These are phyloP conservation scores for Ochetophila trinervis DNA, from an alignment of 306 rosid species.

Conservation along the genomic window DNA sequence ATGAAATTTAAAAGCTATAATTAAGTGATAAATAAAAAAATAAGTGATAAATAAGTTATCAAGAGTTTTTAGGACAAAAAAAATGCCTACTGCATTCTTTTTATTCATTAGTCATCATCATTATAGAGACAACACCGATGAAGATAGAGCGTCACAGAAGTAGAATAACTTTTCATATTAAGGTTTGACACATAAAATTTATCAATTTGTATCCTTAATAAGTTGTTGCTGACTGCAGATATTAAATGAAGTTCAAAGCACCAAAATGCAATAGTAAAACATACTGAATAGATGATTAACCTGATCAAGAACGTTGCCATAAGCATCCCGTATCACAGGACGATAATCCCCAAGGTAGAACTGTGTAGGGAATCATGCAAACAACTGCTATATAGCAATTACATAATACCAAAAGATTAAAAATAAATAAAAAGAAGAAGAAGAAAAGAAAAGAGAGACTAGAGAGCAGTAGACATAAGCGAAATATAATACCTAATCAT, in stretches of 20 bases:
- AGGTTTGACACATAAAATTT: neutral
- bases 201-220: slow-evolving; percentile 11
- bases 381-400: slow-evolving; percentile 23
- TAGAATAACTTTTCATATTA: neutral
- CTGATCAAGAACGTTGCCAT: slow-evolving; percentile 80
- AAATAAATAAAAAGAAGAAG: slow-evolving; percentile 19
- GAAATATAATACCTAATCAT: slow-evolving; percentile 63
- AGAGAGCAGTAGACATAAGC: neutral
- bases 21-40: too few relatives aligned
- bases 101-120: too few relatives aligned
- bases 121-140: too few relatives aligned
- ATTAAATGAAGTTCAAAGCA: slow-evolving; percentile 21
- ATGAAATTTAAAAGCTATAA: too few relatives aligned
- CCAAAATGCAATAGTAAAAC: slow-evolving; percentile 16
- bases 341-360: slow-evolving; percentile 92
- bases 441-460: neutral
- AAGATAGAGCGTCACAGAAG: too few relatives aligned
- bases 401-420: neutral
- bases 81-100: too few relatives aligned
- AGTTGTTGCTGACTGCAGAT: slow-evolving; percentile 9
- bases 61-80: too few relatives aligned
- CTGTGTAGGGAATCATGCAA: slow-evolving; percentile 43
- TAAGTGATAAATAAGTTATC: too few relatives aligned
- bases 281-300: slow-evolving; percentile 35
- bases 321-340: slow-evolving; percentile 63